Evolutionary conservation across 768 basidiomycete species (phyloP).

Genomic region (Boletellus ananas): DNA sequence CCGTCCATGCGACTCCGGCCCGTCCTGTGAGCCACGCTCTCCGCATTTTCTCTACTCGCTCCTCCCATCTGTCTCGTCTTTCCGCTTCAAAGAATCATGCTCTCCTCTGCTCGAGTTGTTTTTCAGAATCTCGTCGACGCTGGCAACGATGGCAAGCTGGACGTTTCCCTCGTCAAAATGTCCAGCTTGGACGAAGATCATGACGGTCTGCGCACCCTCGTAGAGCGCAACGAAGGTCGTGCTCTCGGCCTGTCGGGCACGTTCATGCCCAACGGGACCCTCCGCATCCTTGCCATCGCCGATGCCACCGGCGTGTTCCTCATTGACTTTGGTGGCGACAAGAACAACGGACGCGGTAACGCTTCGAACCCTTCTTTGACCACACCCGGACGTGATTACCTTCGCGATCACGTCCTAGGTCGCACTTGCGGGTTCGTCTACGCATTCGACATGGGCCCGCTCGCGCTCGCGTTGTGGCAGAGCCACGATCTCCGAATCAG

Average conservation of each 20-base stretch:
- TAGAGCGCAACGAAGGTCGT: slow-evolving; percentile 32
- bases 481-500: slow-evolving; percentile 31
- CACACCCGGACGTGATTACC: slow-evolving; percentile 23
- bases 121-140: slow-evolving; percentile 27
- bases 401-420: slow-evolving; percentile 28
- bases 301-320: slow-evolving; percentile 26
- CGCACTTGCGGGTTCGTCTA: slow-evolving; percentile 27
- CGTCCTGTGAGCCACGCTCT: slow-evolving; percentile 5
- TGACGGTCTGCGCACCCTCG: slow-evolving; percentile 16
- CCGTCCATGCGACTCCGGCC: background rate
- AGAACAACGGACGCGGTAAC: slow-evolving; percentile 33
- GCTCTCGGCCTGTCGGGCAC: slow-evolving; percentile 29
- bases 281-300: slow-evolving; percentile 26
- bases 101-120: slow-evolving; percentile 15
- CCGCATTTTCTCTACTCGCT: background rate
- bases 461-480: slow-evolving; percentile 31
- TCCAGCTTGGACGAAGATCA: slow-evolving; percentile 22
- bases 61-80: slow-evolving; percentile 1
- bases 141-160: slow-evolving; percentile 23
- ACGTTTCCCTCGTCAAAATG: slow-evolving; percentile 14
- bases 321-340: slow-evolving; percentile 25
- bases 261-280: slow-evolving; percentile 20
- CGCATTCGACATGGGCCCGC: slow-evolving; percentile 28
- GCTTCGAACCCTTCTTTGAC: slow-evolving; percentile 15
- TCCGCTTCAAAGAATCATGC: slow-evolving; percentile 7